Base-by-base conservation (phyloP, 495 filamentous ascomycete species). In the Geopyxis carbonaria region DNA sequence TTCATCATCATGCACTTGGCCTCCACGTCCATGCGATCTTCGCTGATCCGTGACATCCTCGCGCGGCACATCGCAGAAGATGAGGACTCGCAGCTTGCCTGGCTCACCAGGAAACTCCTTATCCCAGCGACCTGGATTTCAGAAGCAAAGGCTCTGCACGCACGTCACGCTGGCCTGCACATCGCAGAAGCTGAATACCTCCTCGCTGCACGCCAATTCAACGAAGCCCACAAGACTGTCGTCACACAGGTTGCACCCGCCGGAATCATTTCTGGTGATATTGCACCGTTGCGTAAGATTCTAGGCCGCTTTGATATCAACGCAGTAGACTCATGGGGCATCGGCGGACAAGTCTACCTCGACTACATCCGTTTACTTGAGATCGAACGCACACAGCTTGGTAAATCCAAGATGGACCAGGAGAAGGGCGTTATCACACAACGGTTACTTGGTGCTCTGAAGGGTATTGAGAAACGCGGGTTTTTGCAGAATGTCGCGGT, bases 61-160 rank as follows among this genome's bases (percentile, higher is more conserved):
- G 72, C 72, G 21, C 71, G 72, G 7, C 75, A 82, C 44, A 64
- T 76, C 19, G 66, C 69, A 24, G 55, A 61, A 3, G 62, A 76
- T 34, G 64, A 60, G 15, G 51, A 58, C 16, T 62, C 61, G 2
- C 53, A 54, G 24, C 42, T 53, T 4, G 59, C 57, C 11, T 67
- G 67, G 16, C 65, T 91, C 0, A 62, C 66, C 3, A 49, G 64
- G 22, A 66, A 69, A 3, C 69, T 79, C 32, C 64, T 74, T 38
- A 65, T 95, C 35, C 80, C 84, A 3, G 65, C 64, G 24, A 48
- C 62, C 18, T 92, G 83, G 84, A 67, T 95, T 45, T 86, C 76
- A 72, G 72, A 82, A 38, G 81, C 87, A 20, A 84, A 84, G 61
- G 89, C 86, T 3, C 64, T 91, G 5, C 69, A 80, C 50, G 82